Percentiles rank a stretch among this genome's conserved stretches.
Evolutionary conservation across 768 basidiomycete genomes (phyloP).

Genomic region (Trametopsis cervina): DNA sequence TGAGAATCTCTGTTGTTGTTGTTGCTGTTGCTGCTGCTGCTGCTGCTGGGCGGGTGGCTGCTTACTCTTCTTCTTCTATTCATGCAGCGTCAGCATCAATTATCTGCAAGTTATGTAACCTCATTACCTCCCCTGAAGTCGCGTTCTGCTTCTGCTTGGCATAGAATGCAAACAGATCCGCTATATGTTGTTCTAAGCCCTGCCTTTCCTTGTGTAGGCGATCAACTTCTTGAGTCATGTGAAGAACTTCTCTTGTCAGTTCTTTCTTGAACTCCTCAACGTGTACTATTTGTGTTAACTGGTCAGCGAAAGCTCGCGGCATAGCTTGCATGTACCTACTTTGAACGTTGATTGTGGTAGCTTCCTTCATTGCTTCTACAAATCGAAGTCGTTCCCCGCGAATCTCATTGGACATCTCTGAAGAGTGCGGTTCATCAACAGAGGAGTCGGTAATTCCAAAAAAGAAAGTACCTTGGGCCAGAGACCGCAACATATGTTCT

Average conservation of each 20-base stretch:
- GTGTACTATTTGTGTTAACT: conserved; percentile 43
- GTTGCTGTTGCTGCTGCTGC: not conserved
- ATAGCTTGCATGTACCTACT: conserved; percentile 30
- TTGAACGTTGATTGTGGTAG: conserved; percentile 82
- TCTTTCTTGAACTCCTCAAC: conserved; percentile 86
- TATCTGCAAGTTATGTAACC: not conserved
- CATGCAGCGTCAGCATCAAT: not conserved
- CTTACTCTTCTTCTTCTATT: not conserved
- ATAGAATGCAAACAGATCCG: conserved; percentile 67
- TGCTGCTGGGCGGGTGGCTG: not conserved
- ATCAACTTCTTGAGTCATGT: conserved; percentile 68
- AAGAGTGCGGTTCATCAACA: not conserved
- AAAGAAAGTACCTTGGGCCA: conserved; percentile 50
- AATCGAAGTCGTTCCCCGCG: conserved; percentile 80
- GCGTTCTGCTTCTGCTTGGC: conserved; percentile 57
- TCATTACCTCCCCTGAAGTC: not conserved
- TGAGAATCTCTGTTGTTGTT: too few relatives aligned
- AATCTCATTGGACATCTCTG: conserved; percentile 79
- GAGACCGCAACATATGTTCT: conserved; percentile 55
- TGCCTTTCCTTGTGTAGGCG: conserved; percentile 61
- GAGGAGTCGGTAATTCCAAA: not conserved
- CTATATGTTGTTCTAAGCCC: conserved; percentile 60
- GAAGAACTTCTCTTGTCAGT: conserved; percentile 64
- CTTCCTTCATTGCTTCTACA: conserved; percentile 94
- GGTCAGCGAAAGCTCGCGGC: not conserved